These are phyloP conservation scores for Cyclotella kingstonii DNA, from an alignment of 108 stramenopile species.

Conservation along the genomic window DNA sequence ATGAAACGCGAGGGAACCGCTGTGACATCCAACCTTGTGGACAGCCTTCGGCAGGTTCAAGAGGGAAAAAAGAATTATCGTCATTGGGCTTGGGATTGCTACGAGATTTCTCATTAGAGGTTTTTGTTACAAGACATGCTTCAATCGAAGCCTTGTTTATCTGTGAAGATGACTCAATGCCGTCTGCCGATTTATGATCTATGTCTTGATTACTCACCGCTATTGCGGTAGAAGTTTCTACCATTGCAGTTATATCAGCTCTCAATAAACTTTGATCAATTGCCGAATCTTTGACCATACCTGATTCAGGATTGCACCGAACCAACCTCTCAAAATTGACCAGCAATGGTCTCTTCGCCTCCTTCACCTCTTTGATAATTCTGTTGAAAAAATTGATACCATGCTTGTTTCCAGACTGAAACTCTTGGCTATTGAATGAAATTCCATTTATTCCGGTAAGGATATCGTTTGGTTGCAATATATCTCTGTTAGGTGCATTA, in stretches of 20 bases:
- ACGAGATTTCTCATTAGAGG: neutral
- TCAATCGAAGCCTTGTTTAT: too few relatives aligned
- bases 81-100: conserved; percentile 10
- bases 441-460: conserved; percentile 41
- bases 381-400: conserved; percentile 17
- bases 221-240: too few relatives aligned
- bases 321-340: conserved; percentile 34
- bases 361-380: conserved; percentile 16
- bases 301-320: neutral
- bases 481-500: conserved; percentile 10
- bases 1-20: conserved; percentile 4
- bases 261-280: too few relatives aligned
- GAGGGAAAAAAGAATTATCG: conserved; percentile 3
- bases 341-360: conserved; percentile 24
- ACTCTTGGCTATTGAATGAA: conserved; percentile 10
- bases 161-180: too few relatives aligned
- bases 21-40: conserved; percentile 27
- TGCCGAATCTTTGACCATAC: neutral
- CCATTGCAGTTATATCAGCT: too few relatives aligned
- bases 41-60: conserved; percentile 17
- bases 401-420: neutral
- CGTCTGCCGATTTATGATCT: too few relatives aligned
- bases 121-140: too few relatives aligned
- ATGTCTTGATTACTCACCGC: too few relatives aligned
- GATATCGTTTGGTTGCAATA: conserved; percentile 20